Percentiles rank a stretch among this genome's conserved stretches.
Evolutionary conservation across 345 rosid species (phyloP).

Genomic region (Corchorus capsularis): DNA sequence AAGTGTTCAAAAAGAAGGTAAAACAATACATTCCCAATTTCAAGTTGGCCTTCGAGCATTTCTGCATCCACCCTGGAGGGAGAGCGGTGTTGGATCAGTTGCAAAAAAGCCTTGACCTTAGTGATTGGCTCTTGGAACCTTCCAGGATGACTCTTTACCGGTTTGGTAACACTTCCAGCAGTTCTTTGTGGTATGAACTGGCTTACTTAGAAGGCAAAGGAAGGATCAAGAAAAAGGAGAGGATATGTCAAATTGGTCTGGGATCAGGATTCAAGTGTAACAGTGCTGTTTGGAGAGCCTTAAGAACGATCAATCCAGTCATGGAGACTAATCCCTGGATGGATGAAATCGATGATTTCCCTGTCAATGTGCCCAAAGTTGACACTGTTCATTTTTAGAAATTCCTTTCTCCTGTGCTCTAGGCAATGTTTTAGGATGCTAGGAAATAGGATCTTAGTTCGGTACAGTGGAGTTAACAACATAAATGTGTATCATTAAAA

Average conservation of each 20-base stretch:
- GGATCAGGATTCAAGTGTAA: conserved; percentile 19
- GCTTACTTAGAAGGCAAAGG: conserved; percentile 16
- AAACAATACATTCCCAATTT: not conserved
- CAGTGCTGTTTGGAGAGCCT: conserved; percentile 9
- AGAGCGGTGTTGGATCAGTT: not conserved
- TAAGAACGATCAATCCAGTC: not conserved
- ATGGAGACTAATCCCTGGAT: not conserved
- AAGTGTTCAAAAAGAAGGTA: not conserved
- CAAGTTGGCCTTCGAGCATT: not conserved
- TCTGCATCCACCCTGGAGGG: conserved; percentile 2
- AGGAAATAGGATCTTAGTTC: too few relatives aligned
- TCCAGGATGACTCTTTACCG: conserved; percentile 10
- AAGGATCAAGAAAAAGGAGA: not conserved
- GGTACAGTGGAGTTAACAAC: too few relatives aligned
- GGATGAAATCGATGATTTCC: not conserved
- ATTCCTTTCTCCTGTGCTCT: too few relatives aligned
- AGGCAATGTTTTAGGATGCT: too few relatives aligned
- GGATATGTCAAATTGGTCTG: conserved; percentile 4
- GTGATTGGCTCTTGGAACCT: not conserved
- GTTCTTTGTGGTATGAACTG: conserved; percentile 16
- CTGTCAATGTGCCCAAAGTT: not conserved
- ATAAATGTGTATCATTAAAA: too few relatives aligned
- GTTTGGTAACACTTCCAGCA: conserved; percentile 17
- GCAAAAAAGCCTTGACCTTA: not conserved
- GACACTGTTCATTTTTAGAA: too few relatives aligned